A percentile compares a stretch with the other conserved stretches of the same genome.
Evolutionary conservation across 78 protist genomes (phyloP).

Genomic region (Dictyostelium citrinum): DNA sequence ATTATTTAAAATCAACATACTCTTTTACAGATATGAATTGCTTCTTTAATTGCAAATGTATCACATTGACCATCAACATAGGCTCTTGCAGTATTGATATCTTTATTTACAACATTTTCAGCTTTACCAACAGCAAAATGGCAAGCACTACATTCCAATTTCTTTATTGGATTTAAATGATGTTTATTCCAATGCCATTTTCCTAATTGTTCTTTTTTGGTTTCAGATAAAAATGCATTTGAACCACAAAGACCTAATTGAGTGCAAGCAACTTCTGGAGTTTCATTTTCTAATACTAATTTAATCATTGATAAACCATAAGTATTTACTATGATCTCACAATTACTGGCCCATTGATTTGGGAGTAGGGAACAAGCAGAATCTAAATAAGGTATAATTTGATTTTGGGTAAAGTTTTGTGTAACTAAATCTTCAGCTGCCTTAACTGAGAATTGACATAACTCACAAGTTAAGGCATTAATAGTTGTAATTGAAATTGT

Average conservation of each 20-base stretch:
- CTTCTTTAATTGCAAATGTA: not conserved
- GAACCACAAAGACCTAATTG: conserved; percentile 1
- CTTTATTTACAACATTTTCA: not conserved
- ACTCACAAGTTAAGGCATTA: not conserved
- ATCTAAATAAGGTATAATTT: not conserved
- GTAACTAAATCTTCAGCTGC: not conserved
- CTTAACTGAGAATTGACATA: not conserved
- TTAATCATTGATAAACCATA: not conserved
- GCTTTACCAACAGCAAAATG: conserved; percentile 1
- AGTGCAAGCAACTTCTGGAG: not conserved
- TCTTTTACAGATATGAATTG: not conserved
- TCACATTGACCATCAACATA: not conserved
- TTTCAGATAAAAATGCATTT: not conserved
- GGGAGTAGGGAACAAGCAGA: not conserved
- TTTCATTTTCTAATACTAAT: not conserved
- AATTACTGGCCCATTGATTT: not conserved
- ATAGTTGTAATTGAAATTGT: not conserved
- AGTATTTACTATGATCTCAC: not conserved
- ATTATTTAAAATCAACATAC: not conserved
- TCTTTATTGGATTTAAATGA: not conserved
- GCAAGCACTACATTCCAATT: conserved; percentile 1
- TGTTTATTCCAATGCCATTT: not conserved
- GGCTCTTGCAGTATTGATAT: not conserved
- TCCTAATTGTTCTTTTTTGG: not conserved
- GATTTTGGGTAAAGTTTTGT: not conserved